Evolutionary conservation across 2,329 filamentous ascomycete genomes (phyloP).

Genomic region (Furcasterigmium sp.): DNA sequence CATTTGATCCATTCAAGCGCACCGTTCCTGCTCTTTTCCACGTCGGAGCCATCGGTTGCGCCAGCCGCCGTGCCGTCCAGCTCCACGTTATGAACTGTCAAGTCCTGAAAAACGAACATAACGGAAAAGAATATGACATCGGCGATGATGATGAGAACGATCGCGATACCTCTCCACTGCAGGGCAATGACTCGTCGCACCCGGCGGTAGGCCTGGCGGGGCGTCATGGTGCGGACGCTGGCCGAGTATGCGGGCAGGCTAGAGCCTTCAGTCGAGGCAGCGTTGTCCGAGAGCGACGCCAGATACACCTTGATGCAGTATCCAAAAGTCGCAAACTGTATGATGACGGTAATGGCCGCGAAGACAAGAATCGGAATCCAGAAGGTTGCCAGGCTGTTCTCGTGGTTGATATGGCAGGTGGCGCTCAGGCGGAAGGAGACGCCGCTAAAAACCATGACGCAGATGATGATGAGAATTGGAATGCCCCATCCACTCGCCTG

Average conservation of each 20-base stretch:
- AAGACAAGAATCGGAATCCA: slow-evolving; percentile 87
- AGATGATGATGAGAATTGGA: slow-evolving; percentile 66
- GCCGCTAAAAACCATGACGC: slow-evolving; percentile 79
- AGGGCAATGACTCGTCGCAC: slow-evolving; percentile 81
- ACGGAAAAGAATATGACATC: slow-evolving; percentile 94
- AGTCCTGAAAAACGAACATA: slow-evolving; percentile 84
- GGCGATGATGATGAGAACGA: slow-evolving; percentile 82
- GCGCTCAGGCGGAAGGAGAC: slow-evolving; percentile 91
- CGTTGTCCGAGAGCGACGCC: slow-evolving; percentile 70
- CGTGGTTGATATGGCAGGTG: slow-evolving; percentile 92
- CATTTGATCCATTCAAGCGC: slow-evolving; percentile 63
- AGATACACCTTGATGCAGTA: slow-evolving; percentile 97
- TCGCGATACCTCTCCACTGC: slow-evolving; percentile 89
- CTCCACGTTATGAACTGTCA: slow-evolving; percentile 56
- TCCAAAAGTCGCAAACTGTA: slow-evolving; percentile 79
- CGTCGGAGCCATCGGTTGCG: slow-evolving; percentile 14
- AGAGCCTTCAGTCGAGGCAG: slow-evolving; percentile 65
- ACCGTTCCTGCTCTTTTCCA: no score
- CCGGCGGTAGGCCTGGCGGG: slow-evolving; percentile 81
- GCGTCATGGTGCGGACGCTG: slow-evolving; percentile 72
- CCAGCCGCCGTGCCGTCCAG: slow-evolving; percentile 46
- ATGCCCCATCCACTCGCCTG: slow-evolving; percentile 80
- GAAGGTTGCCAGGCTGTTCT: slow-evolving; percentile 74
- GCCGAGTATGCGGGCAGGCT: slow-evolving; percentile 69
- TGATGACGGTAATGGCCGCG: slow-evolving; percentile 67